phyloP scores from a whole-genome alignment of 2,329 filamentous ascomycete genomes.

The Claviceps arundinis region DNA sequence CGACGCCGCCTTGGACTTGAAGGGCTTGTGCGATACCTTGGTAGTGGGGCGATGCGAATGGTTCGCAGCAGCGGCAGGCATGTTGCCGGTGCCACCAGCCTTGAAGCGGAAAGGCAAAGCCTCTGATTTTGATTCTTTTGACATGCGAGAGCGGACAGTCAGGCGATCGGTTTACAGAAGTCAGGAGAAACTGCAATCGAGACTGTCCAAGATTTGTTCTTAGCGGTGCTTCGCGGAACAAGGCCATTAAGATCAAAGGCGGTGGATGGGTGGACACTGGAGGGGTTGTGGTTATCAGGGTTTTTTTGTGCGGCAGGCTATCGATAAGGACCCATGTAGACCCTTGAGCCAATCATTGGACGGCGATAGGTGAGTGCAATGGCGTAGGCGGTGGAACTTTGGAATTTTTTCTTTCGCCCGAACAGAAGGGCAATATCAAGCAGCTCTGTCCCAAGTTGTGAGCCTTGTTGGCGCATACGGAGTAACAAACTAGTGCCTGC shows the following conservation, averaged over 20 bases:
- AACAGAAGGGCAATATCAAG: neutral
- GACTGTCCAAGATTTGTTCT: neutral
- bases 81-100: constrained; percentile 58
- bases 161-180: neutral
- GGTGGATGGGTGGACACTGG: constrained; percentile 12
- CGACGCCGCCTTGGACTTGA: constrained; percentile 82
- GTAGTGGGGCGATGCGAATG: constrained; percentile 91
- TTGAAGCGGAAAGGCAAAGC: constrained; percentile 80
- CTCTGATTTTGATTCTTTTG: constrained; percentile 38
- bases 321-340: constrained; percentile 9
- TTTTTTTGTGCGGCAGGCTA: constrained; percentile 23
- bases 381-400: constrained; percentile 21
- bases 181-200: neutral
- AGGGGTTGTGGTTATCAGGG: constrained; percentile 26
- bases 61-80: constrained; percentile 52
- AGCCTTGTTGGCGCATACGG: neutral
- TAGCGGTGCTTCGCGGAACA: neutral
- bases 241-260: constrained; percentile 8
- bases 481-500: neutral
- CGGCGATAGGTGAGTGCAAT: constrained; percentile 13
- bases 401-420: constrained; percentile 9
- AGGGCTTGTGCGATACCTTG: constrained; percentile 76
- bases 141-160: neutral
- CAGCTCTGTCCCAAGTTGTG: neutral
- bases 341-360: constrained; percentile 12